A percentile compares a stretch with the other conserved stretches of the same genome.
These are phyloP conservation scores for Kentomonas sorsogonicus DNA, from an alignment of 208 protist species.

Conservation along the genomic window DNA sequence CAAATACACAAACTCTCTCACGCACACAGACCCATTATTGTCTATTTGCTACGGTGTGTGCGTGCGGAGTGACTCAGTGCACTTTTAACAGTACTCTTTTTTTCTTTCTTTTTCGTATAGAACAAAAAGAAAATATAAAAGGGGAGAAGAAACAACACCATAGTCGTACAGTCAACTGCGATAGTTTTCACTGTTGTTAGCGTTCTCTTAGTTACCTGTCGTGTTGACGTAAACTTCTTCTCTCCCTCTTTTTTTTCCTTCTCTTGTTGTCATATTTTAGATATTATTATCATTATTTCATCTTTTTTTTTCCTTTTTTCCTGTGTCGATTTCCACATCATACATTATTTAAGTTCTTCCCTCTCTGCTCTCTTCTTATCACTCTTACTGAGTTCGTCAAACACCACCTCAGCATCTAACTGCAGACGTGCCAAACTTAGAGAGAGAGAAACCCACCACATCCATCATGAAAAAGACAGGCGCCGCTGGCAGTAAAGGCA, in stretches of 20 bases:
- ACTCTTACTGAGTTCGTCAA: not conserved
- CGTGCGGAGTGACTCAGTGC: not conserved
- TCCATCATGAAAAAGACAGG: no score
- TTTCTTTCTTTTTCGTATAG: not conserved
- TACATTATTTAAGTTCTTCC: no score
- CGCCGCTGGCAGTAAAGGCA: no score
- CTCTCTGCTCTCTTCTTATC: not conserved
- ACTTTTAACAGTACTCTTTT: not conserved
- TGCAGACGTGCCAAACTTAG: no score
- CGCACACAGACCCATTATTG: no score
- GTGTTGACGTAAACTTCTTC: not conserved
- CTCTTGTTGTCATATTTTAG: not conserved
- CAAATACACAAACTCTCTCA: not conserved
- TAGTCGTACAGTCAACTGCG: not conserved
- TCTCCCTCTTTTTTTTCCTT: not conserved
- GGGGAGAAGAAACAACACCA: not conserved
- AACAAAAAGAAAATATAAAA: not conserved
- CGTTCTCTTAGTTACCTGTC: not conserved
- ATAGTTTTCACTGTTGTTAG: not conserved
- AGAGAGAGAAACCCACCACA: not conserved
- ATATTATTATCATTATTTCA: not conserved
- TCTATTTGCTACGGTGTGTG: no score
- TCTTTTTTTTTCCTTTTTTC: constrained; percentile 10
- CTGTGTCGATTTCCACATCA: not conserved
- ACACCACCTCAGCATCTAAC: not conserved